Base-by-base conservation (phyloP, 768 basidiomycete genomes). In the Tremella fuciformis region DNA sequence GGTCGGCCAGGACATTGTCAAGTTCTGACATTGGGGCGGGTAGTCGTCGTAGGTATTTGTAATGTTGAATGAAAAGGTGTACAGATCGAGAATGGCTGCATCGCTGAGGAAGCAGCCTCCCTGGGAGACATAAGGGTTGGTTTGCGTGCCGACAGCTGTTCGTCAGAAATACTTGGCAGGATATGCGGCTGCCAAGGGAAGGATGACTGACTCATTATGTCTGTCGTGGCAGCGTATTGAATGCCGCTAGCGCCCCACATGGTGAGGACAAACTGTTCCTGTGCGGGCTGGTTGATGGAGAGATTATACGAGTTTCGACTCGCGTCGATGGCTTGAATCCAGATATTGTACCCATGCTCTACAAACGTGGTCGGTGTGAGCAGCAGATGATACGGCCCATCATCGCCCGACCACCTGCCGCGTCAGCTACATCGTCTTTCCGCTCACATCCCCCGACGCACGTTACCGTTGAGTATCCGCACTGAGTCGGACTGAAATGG, bases 181-280 rank as follows among this genome's bases (percentile, higher is more conserved):
- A 4, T 15, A 46, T 22, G 22, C n/a, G 16, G 42, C n/a, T 46
- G 22, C n/a, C n/a, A n/a, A n/a, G n/a, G n/a, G n/a, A 46, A 8
- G 26, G 21, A 29, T 56, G 38, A 16, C 29, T 57, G 50, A 73
- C 71, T 70, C 44, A 65, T 41, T 1, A 73, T 61, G 38, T 73
- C 71, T 8, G 67, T 70, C 26, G 71, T 70, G n/a, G 65, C 71
- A 3, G 71, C 71, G 50, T 50, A 66, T 15, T 44, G 18, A 29
- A 73, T 71, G n/a, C 71, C 71, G 24, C 66, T 65, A 6, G 54
- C 48, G 37, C 71, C 71, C 71, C 71, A 73, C 59, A 73, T 59
- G 1, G 71, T 73, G 18, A 71, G 34, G 19, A 73, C 16, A 25
- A 67, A 73, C 29, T 58, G 60, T 25, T 62, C 16, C 9, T 69